These are phyloP conservation scores for Elongisporangium prolatum DNA, from an alignment of 352 stramenopile species.

Conservation along the genomic window DNA sequence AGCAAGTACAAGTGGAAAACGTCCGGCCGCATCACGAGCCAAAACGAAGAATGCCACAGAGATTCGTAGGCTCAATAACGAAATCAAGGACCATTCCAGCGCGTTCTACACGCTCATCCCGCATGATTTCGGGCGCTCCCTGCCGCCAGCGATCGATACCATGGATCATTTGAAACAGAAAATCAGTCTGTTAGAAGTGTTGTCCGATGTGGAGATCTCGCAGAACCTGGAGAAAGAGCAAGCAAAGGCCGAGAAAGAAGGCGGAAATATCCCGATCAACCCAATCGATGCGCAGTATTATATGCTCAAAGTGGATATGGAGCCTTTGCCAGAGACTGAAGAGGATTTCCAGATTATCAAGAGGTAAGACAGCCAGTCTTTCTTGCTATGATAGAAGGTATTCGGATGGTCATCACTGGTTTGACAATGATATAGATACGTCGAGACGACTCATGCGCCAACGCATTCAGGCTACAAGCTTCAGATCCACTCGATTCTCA, in stretches of 20 bases:
- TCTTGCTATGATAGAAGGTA: no score
- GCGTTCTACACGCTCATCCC: slow-evolving; percentile 73
- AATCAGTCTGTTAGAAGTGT: slow-evolving; percentile 51
- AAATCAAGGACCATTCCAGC: slow-evolving; percentile 51
- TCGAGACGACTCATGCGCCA: slow-evolving; percentile 40
- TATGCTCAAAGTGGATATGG: slow-evolving; percentile 44
- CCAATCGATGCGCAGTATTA: slow-evolving; percentile 49
- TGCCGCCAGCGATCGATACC: slow-evolving; percentile 47
- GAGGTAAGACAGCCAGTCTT: no score
- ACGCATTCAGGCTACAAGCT: slow-evolving; percentile 31
- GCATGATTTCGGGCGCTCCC: slow-evolving; percentile 52
- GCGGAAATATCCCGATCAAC: slow-evolving; percentile 12
- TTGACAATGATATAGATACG: slow-evolving; percentile 23
- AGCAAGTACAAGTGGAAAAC: slow-evolving; percentile 21
- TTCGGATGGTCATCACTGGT: slow-evolving; percentile 2
- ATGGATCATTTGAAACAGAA: slow-evolving; percentile 57
- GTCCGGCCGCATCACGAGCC: slow-evolving; percentile 13
- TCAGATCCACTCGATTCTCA: slow-evolving; percentile 47
- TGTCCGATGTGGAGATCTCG: slow-evolving; percentile 60
- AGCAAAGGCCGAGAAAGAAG: slow-evolving; percentile 6
- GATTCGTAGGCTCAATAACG: slow-evolving; percentile 16
- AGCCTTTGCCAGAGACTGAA: slow-evolving; percentile 22
- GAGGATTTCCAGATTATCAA: slow-evolving; percentile 56
- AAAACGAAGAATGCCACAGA: slow-evolving; percentile 6
- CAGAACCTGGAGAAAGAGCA: slow-evolving; percentile 39